Evolutionary conservation across 164 flowering plant genomes (phyloP).

Genomic region (Piper betle): DNA sequence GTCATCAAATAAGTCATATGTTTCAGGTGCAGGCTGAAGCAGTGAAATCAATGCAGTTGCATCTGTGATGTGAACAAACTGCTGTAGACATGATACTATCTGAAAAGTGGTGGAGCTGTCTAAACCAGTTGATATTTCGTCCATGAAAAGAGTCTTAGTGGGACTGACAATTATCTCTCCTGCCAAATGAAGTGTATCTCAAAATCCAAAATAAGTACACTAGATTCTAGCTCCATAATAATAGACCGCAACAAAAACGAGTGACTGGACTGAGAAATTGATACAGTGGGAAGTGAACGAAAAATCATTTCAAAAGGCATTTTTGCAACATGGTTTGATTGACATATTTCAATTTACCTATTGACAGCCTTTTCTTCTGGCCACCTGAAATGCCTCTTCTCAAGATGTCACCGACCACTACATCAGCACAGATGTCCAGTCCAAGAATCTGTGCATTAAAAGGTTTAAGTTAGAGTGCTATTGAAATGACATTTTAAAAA

Average conservation of each 20-base stretch:
- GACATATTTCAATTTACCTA: conserved; percentile 27
- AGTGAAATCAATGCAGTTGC: conserved; percentile 38
- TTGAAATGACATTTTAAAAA: neutral
- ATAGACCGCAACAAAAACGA: neutral
- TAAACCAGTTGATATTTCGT: conserved; percentile 48
- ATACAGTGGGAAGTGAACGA: neutral
- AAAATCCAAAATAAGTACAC: no score
- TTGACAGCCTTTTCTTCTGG: conserved; percentile 57
- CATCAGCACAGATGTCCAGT: conserved; percentile 57
- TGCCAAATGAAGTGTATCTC: conserved; percentile 4
- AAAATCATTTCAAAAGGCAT: no score
- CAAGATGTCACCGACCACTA: conserved; percentile 58
- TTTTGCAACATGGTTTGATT: neutral
- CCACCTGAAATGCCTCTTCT: conserved; percentile 77
- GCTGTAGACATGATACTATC: conserved; percentile 34
- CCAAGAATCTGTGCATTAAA: conserved; percentile 43
- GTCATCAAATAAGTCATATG: conserved; percentile 49
- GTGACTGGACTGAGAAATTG: neutral
- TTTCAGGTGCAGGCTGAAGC: conserved; percentile 58
- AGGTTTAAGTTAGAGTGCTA: neutral
- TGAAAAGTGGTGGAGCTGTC: conserved; percentile 52
- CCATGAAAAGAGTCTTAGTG: conserved; percentile 43
- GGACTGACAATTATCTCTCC: conserved; percentile 56
- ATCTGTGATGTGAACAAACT: conserved; percentile 34
- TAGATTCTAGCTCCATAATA: neutral